Evolutionary conservation across 441 rosid species (phyloP).

Genomic region (Metrosideros polymorpha): DNA sequence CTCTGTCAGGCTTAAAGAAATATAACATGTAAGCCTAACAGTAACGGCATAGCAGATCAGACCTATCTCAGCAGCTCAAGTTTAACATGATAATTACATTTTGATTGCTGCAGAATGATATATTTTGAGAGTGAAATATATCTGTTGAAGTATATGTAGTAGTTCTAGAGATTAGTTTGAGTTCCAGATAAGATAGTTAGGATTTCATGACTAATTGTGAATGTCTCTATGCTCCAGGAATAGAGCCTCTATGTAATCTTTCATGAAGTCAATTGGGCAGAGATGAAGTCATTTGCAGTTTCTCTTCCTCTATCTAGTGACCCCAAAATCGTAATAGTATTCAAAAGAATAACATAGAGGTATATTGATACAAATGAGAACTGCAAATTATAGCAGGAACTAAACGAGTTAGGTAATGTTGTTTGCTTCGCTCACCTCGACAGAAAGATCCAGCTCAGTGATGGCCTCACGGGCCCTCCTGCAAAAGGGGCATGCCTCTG

Average conservation of each 20-base stretch:
- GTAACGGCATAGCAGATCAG: background rate
- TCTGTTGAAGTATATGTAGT: background rate
- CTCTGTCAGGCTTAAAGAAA: background rate
- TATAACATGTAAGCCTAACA: background rate
- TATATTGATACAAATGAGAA: background rate
- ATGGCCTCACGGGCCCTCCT: constrained; percentile 77
- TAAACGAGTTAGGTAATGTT: background rate
- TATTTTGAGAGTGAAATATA: background rate
- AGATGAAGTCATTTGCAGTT: background rate
- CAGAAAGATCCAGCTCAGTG: constrained; percentile 82
- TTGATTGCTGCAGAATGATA: background rate
- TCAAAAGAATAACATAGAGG: background rate
- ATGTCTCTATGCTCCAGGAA: background rate
- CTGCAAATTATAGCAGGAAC: background rate
- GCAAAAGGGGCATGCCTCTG: constrained; percentile 91
- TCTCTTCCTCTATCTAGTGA: background rate
- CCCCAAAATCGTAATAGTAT: background rate
- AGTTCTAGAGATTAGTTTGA: background rate
- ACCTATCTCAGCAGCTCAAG: background rate
- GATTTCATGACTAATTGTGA: background rate
- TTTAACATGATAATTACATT: background rate
- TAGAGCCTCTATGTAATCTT: background rate
- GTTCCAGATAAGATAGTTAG: background rate
- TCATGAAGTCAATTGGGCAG: background rate
- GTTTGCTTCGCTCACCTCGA: constrained; percentile 31